Evolutionary conservation across 225 moss, liverwort and hornwort genomes (phyloP).

Genomic region (Antitrichia curtipendula): DNA sequence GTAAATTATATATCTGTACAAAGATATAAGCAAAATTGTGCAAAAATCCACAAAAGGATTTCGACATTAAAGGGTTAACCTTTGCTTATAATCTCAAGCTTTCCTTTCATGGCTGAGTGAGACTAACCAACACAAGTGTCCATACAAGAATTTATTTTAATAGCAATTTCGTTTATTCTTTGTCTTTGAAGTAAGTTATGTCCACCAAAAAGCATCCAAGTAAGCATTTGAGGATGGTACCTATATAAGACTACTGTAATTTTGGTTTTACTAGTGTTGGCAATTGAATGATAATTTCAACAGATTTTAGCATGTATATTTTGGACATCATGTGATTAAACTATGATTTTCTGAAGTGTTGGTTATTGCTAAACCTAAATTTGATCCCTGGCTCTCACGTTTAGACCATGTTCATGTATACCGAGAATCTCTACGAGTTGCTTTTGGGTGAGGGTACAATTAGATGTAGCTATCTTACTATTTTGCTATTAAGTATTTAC

Average conservation of each 20-base stretch:
- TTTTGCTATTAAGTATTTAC: not conserved
- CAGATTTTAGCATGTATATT: not conserved
- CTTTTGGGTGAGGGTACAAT: not conserved
- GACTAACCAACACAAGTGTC: not conserved
- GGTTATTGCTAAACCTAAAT: not conserved
- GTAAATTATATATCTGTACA: not conserved
- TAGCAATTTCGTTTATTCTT: not conserved
- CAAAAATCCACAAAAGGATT: not conserved
- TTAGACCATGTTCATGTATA: not conserved
- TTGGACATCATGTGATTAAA: not conserved
- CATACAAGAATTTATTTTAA: not conserved
- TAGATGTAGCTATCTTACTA: not conserved
- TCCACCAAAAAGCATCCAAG: not conserved
- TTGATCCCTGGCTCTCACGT: not conserved
- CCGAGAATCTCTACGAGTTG: not conserved
- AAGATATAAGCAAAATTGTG: not conserved
- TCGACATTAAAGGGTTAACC: not conserved
- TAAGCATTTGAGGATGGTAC: not conserved
- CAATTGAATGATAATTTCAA: not conserved
- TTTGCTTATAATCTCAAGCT: not conserved
- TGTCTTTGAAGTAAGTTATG: not conserved
- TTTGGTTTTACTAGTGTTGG: not conserved
- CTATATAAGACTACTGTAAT: not conserved
- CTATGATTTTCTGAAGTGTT: not conserved
- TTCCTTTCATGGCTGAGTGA: not conserved